phyloP scores from a whole-genome alignment of 2,329 filamentous ascomycete species.

The Mycosphaerella sp. region DNA sequence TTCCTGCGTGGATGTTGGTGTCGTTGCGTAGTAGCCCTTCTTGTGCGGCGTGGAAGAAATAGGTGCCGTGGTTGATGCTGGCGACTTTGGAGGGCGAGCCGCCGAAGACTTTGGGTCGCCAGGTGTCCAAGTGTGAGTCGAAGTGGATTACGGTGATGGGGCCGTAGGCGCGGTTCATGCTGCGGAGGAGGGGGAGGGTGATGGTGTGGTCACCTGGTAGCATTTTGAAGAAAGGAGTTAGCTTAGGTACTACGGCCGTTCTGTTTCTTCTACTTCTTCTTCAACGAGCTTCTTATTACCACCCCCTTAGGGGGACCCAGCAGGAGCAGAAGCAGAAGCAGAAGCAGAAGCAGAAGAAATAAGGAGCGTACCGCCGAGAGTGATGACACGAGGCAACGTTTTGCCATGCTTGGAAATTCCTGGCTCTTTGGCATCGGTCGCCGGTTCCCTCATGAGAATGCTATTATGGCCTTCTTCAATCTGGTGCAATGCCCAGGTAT shows the following conservation, averaged over 20 bases:
- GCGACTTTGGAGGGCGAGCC: constrained; percentile 70
- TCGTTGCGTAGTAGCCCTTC: constrained; percentile 75
- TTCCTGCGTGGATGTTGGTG: constrained; percentile 80
- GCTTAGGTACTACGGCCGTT: too few species aligned
- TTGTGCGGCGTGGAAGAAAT: constrained; percentile 75
- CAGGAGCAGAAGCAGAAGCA: too few species aligned
- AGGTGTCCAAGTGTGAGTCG: constrained; percentile 54
- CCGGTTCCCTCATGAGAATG: constrained; percentile 63
- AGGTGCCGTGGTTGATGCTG: constrained; percentile 75
- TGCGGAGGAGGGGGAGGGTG: constrained; percentile 49
- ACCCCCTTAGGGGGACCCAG: too few species aligned
- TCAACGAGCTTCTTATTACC: too few species aligned
- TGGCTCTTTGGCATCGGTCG: constrained; percentile 58
- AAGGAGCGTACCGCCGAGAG: constrained; percentile 45
- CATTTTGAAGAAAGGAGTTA: not conserved
- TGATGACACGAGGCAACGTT: constrained; percentile 75
- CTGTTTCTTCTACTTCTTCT: too few species aligned
- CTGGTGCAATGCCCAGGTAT: constrained; percentile 71
- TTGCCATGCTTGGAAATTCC: constrained; percentile 66
- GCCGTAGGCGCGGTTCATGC: constrained; percentile 48
- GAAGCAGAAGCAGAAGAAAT: not conserved
- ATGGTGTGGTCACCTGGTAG: constrained; percentile 53
- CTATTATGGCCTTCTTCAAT: constrained; percentile 79
- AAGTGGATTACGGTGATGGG: constrained; percentile 57
- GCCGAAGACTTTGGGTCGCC: constrained; percentile 81